Evolutionary conservation across 2,329 filamentous ascomycete genomes (phyloP).

Genomic region (Cladosporium sp.): DNA sequence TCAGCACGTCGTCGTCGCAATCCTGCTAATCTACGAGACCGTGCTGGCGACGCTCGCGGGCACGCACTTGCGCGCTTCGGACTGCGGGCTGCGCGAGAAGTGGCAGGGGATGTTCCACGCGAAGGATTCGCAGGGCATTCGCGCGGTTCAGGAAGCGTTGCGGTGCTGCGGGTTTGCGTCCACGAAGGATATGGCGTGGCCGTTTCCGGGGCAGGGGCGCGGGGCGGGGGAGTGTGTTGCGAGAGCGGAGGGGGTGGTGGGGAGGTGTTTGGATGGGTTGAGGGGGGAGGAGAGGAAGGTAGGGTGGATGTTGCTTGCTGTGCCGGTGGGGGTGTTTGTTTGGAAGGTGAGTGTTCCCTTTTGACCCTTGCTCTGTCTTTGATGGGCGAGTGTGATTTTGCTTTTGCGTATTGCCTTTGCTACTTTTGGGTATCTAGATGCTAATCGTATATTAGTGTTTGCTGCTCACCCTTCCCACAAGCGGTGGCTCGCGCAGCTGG

Average conservation of each 20-base stretch:
- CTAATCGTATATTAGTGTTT: constrained; percentile 6
- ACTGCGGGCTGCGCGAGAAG: constrained; percentile 56
- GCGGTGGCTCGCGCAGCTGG: constrained; percentile 32
- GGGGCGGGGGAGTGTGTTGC: constrained; percentile 45
- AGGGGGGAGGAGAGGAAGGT: constrained; percentile 54
- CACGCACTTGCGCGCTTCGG: constrained; percentile 42
- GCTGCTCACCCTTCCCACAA: constrained; percentile 27
- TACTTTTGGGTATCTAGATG: constrained; percentile 12
- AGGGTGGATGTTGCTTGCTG: constrained; percentile 56
- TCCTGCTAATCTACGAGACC: constrained; percentile 42
- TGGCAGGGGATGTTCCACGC: constrained; percentile 58
- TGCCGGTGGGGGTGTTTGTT: constrained; percentile 55
- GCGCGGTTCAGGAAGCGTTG: constrained; percentile 64
- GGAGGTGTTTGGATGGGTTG: constrained; percentile 58
- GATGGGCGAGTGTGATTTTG: background rate
- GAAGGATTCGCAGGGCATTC: constrained; percentile 55
- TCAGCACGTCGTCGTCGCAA: constrained; percentile 38
- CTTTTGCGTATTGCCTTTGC: background rate
- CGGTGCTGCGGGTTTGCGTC: constrained; percentile 66
- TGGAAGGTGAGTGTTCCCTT: constrained; percentile 52
- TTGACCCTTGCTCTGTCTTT: background rate
- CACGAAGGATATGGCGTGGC: constrained; percentile 61
- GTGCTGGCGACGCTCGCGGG: constrained; percentile 49
- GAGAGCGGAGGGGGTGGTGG: constrained; percentile 46
- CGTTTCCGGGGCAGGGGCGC: constrained; percentile 51